Evolutionary conservation across 768 basidiomycete genomes (phyloP).

Genomic region (Crepidotus variabilis): DNA sequence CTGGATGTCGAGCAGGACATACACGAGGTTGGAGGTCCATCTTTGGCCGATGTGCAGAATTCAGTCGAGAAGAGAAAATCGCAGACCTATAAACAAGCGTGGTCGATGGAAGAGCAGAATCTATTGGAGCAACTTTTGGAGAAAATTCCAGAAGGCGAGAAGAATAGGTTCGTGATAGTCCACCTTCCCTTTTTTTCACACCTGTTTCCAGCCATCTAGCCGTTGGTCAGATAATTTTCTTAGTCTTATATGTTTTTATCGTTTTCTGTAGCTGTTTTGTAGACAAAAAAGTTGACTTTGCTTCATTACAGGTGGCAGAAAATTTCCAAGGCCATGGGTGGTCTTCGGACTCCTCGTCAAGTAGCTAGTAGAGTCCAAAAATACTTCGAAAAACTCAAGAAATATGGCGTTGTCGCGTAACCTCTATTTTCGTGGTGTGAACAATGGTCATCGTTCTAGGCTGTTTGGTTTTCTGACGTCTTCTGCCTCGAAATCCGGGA

Average conservation of each 20-base stretch:
- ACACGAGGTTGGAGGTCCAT: too few species aligned
- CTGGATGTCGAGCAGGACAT: too few species aligned
- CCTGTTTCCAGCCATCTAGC: too few species aligned
- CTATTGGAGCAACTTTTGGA: slow-evolving; percentile 70
- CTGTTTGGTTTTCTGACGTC: too few species aligned
- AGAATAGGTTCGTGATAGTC: slow-evolving; percentile 52
- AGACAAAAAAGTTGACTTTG: neutral
- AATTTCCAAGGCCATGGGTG: slow-evolving; percentile 80
- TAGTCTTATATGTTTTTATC: too few species aligned
- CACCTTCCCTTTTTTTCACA: too few species aligned
- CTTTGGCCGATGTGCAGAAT: slow-evolving; percentile 3
- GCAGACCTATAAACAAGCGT: slow-evolving; percentile 82
- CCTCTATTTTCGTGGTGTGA: neutral
- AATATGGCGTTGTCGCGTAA: slow-evolving; percentile 44
- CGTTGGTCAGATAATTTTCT: too few species aligned
- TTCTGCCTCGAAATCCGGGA: too few species aligned
- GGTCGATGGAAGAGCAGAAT: slow-evolving; percentile 75
- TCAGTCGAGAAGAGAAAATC: slow-evolving; percentile 41
- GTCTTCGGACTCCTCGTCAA: slow-evolving; percentile 72
- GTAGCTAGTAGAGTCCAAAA: slow-evolving; percentile 90
- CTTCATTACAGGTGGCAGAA: slow-evolving; percentile 63
- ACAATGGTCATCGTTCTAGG: too few species aligned
- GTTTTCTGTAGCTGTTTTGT: neutral
- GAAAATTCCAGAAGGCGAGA: slow-evolving; percentile 74
- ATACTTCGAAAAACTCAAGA: slow-evolving; percentile 81